These are phyloP conservation scores for Spatholobus suberectus DNA, from an alignment of 306 rosid genomes.

Conservation along the genomic window DNA sequence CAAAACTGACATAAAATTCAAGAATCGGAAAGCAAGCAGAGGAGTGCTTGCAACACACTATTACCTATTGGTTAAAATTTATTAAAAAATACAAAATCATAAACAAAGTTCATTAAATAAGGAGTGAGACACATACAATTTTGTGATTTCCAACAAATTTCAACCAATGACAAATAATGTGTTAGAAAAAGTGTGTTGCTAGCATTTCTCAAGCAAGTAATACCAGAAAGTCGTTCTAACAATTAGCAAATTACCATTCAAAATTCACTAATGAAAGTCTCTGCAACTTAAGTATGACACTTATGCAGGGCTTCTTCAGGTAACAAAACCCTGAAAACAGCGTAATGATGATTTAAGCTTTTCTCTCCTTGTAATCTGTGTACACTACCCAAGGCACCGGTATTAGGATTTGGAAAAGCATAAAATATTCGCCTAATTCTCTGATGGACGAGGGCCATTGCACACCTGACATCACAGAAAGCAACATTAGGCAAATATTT, in stretches of 20 bases:
- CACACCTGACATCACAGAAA: slow-evolving; percentile 68
- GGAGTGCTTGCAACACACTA: too few relatives aligned
- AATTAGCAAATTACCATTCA: slow-evolving; percentile 7
- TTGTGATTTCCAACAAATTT: too few relatives aligned
- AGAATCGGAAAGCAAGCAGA: too few relatives aligned
- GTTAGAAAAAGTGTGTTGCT: neutral
- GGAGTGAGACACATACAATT: too few relatives aligned
- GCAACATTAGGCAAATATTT: slow-evolving; percentile 24
- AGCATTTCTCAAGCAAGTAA: neutral
- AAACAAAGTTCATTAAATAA: too few relatives aligned
- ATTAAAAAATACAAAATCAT: too few relatives aligned
- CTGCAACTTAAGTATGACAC: slow-evolving; percentile 33
- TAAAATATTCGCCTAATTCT: slow-evolving; percentile 87
- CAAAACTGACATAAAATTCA: too few relatives aligned
- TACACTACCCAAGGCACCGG: slow-evolving; percentile 87
- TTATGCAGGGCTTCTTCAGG: slow-evolving; percentile 59
- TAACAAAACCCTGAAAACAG: slow-evolving; percentile 78
- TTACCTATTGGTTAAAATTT: too few relatives aligned
- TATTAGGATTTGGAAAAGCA: slow-evolving; percentile 77
- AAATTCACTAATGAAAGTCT: slow-evolving; percentile 18
- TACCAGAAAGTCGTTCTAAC: slow-evolving; percentile 14
- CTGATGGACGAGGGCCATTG: slow-evolving; percentile 96
- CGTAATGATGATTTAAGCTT: slow-evolving; percentile 93
- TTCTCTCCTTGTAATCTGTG: slow-evolving; percentile 85
- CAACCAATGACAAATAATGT: neutral